Base-by-base conservation (phyloP, 345 rosid genomes). In the Eucalyptus cladocalyx region DNA sequence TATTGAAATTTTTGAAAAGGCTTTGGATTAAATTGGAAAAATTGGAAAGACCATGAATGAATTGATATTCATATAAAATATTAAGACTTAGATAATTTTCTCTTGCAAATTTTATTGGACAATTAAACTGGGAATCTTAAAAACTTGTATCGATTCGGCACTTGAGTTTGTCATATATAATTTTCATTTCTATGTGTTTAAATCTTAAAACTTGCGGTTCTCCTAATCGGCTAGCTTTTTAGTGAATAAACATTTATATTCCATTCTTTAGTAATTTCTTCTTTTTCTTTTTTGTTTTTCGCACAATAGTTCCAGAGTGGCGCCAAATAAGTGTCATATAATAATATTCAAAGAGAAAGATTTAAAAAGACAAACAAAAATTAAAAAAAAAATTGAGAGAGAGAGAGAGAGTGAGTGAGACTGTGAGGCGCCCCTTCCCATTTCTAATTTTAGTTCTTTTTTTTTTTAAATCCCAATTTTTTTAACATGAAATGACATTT, bases 281-380 rank as follows among this genome's bases (percentile, higher is more conserved):
- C 2, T 12, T 11, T 2, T 49, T 17, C 0, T 51, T 17, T 3
- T 51, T 17, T 14, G 0, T 65, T 65, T n/a, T 30, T 65, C 11
- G 21, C 76, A 65, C 11, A 16, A 6, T 11, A n/a, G 37, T n/a
- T 2, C 76, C 3, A n/a, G 11, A 65, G 40, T n/a, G 76, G 37
- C 40, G 40, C 37, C 21, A 65, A 62, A 11, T 65, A 65, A 30
- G 37, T n/a, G 11, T 15, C 10, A 15, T 30, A 65, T n/a, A 65
- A n/a, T n/a, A 65, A n/a, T 30, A 65, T 28, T n/a, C 17, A 65
- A 12, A 15, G 19, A 15, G 19, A n/a, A 65, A 65, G 5, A 65
- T 15, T 65, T 65, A 65, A 65, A n/a, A 65, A n/a, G 76, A n/a
- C 37, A 65, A 65, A n/a, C 1, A 65, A 30, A 28, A 30, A 6